Evolutionary conservation across 352 stramenopile species (phyloP), one percentile per base, ranked within the genome.

Genomic region (Phytophthora sp.): DNA sequence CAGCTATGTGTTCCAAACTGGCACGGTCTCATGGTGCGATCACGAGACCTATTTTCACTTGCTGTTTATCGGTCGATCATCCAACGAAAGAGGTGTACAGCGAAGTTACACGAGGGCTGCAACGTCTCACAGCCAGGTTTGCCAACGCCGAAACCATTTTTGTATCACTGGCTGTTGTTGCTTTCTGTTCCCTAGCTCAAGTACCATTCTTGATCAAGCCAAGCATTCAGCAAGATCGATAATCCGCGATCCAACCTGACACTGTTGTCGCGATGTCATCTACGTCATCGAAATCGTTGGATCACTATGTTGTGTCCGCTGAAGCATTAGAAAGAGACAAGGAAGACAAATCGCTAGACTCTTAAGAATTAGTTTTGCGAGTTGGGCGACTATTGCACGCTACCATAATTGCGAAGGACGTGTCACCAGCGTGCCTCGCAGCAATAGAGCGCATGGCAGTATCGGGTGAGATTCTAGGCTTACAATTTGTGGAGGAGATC

Each of bases 401-500:
- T 18, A 20, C 27, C 5, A 27, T 44, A 10, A 28, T 44, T 15
- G 37, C 37, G 18, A 44, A 27, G 27, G 37, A 44, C 18, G 37
- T 44, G 3, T 44, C 37, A 17, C 37, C 18, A 26, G 37, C 37
- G 15, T 44, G 37, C 27, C 20, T 44, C 15, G 17, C 37, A 44
- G 37, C 37, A 3, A 10, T 44, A 18, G 18, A 44, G 37, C 37
- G 37, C 37, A 44, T 44, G 37, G 37, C 42, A 0, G 42, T n/a
- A 4, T 49, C 42, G 15, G 42, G 42, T 34, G 42, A 49, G 23
- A 13, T 32, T 6, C 10, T 49, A 3, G 42, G 15, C 12, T 5
- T 49, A n/a, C 42, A 35, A n/a, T 35, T 49, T 21, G 42, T 49
- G 11, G 42, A 49, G 15, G 24, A 49, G 24, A 31, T 48, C 23